phyloP scores from a whole-genome alignment of 108 stramenopile genomes.

The Schizochytrium sp. region DNA sequence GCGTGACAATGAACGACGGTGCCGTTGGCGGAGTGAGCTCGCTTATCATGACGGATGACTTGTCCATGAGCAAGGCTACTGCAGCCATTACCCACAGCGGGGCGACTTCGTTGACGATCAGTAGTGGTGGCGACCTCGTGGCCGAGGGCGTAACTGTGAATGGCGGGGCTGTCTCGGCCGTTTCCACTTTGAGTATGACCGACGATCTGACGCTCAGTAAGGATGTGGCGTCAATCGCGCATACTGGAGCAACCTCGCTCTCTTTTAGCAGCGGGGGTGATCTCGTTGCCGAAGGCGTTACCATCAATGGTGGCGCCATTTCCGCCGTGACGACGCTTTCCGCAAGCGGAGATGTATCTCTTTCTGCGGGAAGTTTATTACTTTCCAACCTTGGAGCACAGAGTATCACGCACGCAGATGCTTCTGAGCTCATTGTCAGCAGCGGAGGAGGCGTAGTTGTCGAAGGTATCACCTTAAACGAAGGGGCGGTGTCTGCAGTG shows the following conservation, averaged over 20 bases:
- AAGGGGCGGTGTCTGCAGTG: neutral
- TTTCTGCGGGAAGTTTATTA: neutral
- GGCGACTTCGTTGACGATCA: neutral
- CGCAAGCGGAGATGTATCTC: neutral
- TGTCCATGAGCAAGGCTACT: neutral
- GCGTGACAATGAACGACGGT: neutral
- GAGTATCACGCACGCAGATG: neutral
- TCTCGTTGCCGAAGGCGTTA: neutral
- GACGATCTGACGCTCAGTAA: neutral
- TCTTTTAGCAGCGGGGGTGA: neutral
- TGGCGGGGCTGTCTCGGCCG: neutral
- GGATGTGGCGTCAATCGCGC: neutral
- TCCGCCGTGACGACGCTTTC: neutral
- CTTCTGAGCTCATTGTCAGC: neutral
- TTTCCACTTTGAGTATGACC: neutral
- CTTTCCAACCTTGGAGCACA: neutral
- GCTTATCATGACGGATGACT: neutral
- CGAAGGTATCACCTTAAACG: neutral
- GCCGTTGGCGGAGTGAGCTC: neutral
- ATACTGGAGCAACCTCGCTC: neutral
- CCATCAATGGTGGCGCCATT: neutral
- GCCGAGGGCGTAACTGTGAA: neutral
- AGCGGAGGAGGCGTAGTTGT: neutral
- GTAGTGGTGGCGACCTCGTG: neutral
- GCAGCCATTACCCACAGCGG: neutral